Evolutionary conservation across 805 yeast species (phyloP).

Genomic region (Geotrichum ghanense): DNA sequence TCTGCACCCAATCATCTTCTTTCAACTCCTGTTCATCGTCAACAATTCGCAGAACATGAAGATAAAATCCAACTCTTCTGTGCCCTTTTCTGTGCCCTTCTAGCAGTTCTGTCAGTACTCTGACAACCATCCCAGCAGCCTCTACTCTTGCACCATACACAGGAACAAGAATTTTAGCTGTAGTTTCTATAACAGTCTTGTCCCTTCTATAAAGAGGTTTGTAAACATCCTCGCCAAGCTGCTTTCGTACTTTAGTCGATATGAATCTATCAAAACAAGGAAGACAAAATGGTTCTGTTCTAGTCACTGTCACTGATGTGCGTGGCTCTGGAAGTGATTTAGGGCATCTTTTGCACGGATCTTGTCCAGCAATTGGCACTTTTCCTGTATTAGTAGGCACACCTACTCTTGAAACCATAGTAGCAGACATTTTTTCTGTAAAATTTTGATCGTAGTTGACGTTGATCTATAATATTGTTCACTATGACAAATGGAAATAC

Average conservation of each 20-base stretch:
- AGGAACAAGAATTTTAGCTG: background rate
- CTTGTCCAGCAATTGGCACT: background rate
- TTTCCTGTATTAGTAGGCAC: background rate
- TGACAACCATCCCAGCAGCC: background rate
- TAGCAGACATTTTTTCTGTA: background rate
- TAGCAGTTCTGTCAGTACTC: background rate
- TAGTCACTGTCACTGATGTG: background rate
- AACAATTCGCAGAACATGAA: background rate
- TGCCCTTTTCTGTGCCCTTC: slow-evolving; percentile 1
- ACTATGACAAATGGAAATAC: too few relatives aligned
- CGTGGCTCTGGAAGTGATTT: background rate
- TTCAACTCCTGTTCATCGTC: background rate
- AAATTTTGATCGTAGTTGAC: too few relatives aligned
- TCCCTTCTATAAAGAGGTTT: background rate
- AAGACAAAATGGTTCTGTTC: background rate
- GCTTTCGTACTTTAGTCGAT: background rate
- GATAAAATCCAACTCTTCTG: background rate
- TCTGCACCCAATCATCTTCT: background rate
- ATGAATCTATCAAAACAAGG: slow-evolving; percentile 1
- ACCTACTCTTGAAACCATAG: background rate
- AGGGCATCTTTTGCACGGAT: slow-evolving; percentile 1
- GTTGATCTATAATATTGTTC: too few relatives aligned
- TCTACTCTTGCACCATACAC: background rate
- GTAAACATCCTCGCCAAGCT: background rate
- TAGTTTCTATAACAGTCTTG: background rate